Percentiles rank a stretch among this genome's conserved stretches.
Evolutionary conservation across 495 filamentous ascomycete genomes (phyloP).

Genomic region (Hyaloscypha finlandica): DNA sequence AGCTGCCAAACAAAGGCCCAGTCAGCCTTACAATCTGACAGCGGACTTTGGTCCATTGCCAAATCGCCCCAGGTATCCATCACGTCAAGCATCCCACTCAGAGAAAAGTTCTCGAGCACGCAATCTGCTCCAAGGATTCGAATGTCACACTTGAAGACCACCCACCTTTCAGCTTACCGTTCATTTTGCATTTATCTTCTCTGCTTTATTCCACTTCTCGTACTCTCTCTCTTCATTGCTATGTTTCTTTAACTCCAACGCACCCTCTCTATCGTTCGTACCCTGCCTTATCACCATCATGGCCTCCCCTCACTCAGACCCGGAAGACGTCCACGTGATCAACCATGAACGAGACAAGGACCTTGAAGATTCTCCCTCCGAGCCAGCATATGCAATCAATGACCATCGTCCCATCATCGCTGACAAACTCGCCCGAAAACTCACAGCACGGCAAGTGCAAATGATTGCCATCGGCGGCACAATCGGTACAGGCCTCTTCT

Average conservation of each 20-base stretch:
- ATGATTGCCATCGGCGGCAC: constrained; percentile 66
- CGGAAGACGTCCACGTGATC: constrained; percentile 1
- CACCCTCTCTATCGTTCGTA: not conserved
- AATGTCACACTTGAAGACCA: not conserved
- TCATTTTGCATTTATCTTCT: not conserved
- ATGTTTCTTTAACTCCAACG: not conserved
- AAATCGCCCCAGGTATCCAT: not conserved
- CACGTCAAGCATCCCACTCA: not conserved
- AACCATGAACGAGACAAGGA: constrained; percentile 1
- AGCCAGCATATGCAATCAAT: constrained; percentile 6
- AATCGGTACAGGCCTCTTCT: constrained; percentile 68
- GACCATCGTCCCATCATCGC: constrained; percentile 15
- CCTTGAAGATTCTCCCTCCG: not conserved
- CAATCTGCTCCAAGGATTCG: not conserved
- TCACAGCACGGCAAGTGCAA: constrained; percentile 53
- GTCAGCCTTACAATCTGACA: not conserved
- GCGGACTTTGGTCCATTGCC: not conserved
- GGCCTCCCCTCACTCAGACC: not conserved
- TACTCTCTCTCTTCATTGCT: not conserved
- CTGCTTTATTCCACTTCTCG: not conserved
- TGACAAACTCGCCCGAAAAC: constrained; percentile 29
- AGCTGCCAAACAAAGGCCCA: not conserved
- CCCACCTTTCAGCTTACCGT: not conserved
- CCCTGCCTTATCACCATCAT: not conserved
- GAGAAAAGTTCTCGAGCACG: not conserved